Evolutionary conservation across 495 filamentous ascomycete genomes (phyloP).

Genomic region (Penicillium parvum): DNA sequence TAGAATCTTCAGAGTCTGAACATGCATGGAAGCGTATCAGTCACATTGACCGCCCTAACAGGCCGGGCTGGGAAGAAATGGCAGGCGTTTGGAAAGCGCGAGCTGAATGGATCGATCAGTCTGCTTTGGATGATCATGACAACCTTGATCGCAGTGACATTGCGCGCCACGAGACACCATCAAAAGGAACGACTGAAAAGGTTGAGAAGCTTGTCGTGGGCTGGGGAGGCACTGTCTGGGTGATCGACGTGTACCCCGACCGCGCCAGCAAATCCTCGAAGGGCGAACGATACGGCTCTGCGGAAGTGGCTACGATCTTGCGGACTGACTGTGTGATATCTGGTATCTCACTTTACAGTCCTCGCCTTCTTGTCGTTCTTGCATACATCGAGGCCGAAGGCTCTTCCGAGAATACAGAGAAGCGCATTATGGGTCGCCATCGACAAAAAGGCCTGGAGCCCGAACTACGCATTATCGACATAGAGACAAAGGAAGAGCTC

Average conservation of each 20-base stretch:
- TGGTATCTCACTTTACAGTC: constrained; percentile 94
- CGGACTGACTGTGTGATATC: constrained; percentile 95
- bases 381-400: constrained; percentile 77
- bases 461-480: constrained; percentile 85
- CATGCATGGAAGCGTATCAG: constrained; percentile 94
- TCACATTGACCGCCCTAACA: constrained; percentile 79
- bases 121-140: constrained; percentile 59
- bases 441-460: constrained; percentile 74
- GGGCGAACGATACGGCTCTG: constrained; percentile 68
- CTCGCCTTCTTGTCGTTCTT: constrained; percentile 82
- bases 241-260: constrained; percentile 86
- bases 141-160: constrained; percentile 44
- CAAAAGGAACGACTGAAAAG: constrained; percentile 27
- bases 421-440: constrained; percentile 52
- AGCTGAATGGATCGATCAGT: constrained; percentile 87
- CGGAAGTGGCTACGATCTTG: constrained; percentile 89
- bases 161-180: constrained; percentile 11
- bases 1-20: constrained; percentile 72
- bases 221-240: constrained; percentile 95
- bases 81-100: constrained; percentile 88
- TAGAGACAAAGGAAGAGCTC: constrained; percentile 71
- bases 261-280: constrained; percentile 64
- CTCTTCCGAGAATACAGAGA: constrained; percentile 37
- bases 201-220: constrained; percentile 84
- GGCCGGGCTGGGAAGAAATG: constrained; percentile 87